Evolutionary conservation across 345 rosid genomes (phyloP), one percentile per base, ranked within the genome.

Genomic region (Combretum micranthum): DNA sequence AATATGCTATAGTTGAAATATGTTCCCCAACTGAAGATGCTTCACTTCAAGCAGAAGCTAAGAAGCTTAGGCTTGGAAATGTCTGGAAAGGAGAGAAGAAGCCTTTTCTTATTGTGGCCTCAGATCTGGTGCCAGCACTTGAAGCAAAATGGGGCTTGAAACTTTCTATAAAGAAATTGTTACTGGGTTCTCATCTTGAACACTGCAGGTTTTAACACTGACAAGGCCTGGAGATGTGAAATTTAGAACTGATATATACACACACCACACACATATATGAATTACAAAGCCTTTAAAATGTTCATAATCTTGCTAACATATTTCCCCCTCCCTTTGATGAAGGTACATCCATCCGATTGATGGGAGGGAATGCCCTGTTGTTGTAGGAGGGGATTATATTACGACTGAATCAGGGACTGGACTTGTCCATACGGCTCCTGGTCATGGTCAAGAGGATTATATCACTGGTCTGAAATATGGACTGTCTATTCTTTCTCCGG

Each of bases 381-480:
- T 92, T 52, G 65, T 86, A 42, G 98, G 95, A 58, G 96, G 96
- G 68, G 98, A 86, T 66, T 88, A 92, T 72, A 88, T 92, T 65
- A 92, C 96, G 19, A 92, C 93, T n/a, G 98, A 92, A 76, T 81
- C 96, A 42, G 96, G 98, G 76, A 92, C 96, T 56, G 96, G 98
- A 55, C 76, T 92, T 67, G 96, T 92, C 71, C 98, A 92, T 79
- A 92, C 96, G 23, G 98, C 98, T 72, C 98, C 98, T 59, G 96
- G 96, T 62, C 98, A 92, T 78, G 98, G 98, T 65, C 96, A 80
- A 74, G 98, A 92, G 73, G 98, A 92, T 75, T 88, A 88, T 69
- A 75, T 69, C 56, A 92, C 95, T 42, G 93, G 95, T 63, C 62
- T 81, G 61, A 92, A 92, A 74, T 92, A 86, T 74, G 93, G 95